Evolutionary conservation across 768 basidiomycete species (phyloP).

Genomic region (Grammothele lineata): DNA sequence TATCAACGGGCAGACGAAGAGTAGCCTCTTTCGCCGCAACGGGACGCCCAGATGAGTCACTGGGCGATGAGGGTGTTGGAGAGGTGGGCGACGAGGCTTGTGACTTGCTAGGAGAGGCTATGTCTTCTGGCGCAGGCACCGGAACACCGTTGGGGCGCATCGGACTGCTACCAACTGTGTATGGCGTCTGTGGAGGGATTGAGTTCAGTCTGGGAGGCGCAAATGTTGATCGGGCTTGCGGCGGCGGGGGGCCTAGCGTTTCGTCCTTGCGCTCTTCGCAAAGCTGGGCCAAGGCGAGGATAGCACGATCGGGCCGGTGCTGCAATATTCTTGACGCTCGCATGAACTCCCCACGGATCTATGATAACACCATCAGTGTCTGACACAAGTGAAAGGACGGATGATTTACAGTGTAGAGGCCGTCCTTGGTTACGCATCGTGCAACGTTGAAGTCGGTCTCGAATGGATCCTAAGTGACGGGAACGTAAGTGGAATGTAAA

Average conservation of each 20-base stretch:
- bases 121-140: slow-evolving; percentile 32
- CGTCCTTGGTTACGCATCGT: slow-evolving; percentile 94
- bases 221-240: slow-evolving; percentile 39
- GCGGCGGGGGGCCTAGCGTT: slow-evolving; percentile 50
- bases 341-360: slow-evolving; percentile 99
- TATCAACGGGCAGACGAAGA: slow-evolving; percentile 46
- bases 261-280: slow-evolving; percentile 85
- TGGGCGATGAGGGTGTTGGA: slow-evolving; percentile 9
- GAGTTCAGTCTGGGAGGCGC: slow-evolving; percentile 41
- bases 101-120: slow-evolving; percentile 45
- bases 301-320: slow-evolving; percentile 74
- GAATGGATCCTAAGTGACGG: slow-evolving; percentile 93
- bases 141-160: slow-evolving; percentile 42
- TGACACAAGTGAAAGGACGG: neutral
- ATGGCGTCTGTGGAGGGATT: slow-evolving; percentile 64
- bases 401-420: slow-evolving; percentile 77
- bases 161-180: slow-evolving; percentile 61
- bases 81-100: slow-evolving; percentile 12
- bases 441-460: slow-evolving; percentile 96
- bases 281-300: slow-evolving; percentile 79
- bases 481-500: slow-evolving; percentile 1
- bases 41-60: slow-evolving; percentile 5
- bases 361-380: neutral
- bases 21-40: slow-evolving; percentile 24
- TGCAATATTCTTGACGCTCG: slow-evolving; percentile 85